These are phyloP conservation scores for Massariosphaeria phaeospora DNA, from an alignment of 495 filamentous ascomycete species.

Conservation along the genomic window DNA sequence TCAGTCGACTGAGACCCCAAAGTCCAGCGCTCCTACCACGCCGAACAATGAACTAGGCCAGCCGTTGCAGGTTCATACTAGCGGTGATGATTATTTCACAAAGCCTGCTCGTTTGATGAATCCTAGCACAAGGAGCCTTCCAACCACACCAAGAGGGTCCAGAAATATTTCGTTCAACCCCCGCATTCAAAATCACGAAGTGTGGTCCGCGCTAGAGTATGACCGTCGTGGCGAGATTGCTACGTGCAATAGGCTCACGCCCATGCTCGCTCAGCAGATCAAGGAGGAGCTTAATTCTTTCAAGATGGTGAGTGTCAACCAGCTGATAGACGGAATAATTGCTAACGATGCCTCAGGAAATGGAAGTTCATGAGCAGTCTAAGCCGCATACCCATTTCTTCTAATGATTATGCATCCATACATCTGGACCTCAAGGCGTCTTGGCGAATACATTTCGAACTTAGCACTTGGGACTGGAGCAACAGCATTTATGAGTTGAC, in stretches of 20 bases:
- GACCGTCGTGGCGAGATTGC: conserved; percentile 94
- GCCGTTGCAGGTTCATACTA: conserved; percentile 36
- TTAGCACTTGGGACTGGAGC: conserved; percentile 24
- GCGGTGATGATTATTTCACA: conserved; percentile 65
- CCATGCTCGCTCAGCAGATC: conserved; percentile 96
- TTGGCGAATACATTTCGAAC: conserved; percentile 28
- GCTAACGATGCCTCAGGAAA: conserved; percentile 63
- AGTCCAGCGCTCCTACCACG: conserved; percentile 76
- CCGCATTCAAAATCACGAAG: conserved; percentile 90
- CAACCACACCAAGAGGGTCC: conserved; percentile 69
- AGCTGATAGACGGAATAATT: neutral
- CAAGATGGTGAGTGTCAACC: conserved; percentile 74
- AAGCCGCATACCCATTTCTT: conserved; percentile 99
- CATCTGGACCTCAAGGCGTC: conserved; percentile 31
- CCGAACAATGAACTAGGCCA: conserved; percentile 61
- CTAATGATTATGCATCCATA: conserved; percentile 46
- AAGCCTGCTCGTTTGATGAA: conserved; percentile 60
- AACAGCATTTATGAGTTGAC: conserved; percentile 30
- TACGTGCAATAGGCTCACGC: conserved; percentile 95
- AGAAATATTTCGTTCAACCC: conserved; percentile 88
- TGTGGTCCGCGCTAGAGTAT: conserved; percentile 92
- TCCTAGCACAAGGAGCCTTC: conserved; percentile 69
- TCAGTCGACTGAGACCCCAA: conserved; percentile 67
- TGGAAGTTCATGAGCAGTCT: conserved; percentile 98
- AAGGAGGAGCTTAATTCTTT: conserved; percentile 99